Evolutionary conservation across 768 basidiomycete genomes (phyloP), one percentile per base, ranked within the genome.

Genomic region (Gelatoporia subvermispora): DNA sequence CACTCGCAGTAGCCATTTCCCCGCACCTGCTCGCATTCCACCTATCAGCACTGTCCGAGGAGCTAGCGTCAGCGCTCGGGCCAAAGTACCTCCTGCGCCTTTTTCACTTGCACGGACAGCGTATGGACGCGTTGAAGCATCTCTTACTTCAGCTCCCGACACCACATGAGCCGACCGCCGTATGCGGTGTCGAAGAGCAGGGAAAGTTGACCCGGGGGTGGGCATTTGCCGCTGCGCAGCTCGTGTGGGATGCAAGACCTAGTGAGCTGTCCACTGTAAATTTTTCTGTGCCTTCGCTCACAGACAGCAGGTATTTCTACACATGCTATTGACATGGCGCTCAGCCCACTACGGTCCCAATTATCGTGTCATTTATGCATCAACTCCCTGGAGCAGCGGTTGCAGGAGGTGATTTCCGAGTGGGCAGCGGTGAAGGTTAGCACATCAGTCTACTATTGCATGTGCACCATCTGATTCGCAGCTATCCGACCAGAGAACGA

Each of bases 371-470:
- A 81, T 25, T 70, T 77, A 21, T 89, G 87, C 60, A 77, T 74
- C 50, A 61, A 68, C 28, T 71, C 76, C 3, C 73, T 89, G 25
- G 69, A 74, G 46, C 79, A 84, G 20, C 75, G 87, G 28, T 75
- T 88, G 28, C 79, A 79, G 60, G 73, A 73, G 35, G 72, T 88
- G 41, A 67, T 85, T 23, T 61, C 78, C 25, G 82, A 85, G 56
- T 89, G 87, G 87, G 84, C 86, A 10, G 68, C 76, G 22, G 82
- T 89, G 42, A 88, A 85, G 72, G 86, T 85, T 42, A 31, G 28
- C 13, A 5, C 5, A 31, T 31, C 7, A 31, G 28, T 13, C 13
- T n/a, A n/a, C 28, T 13, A 31, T 13, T 13, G 28, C 28, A 5
- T 13, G 28, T 31, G n/a, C 28, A 31, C 28, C 28, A 7, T 31